phyloP scores from a whole-genome alignment of 768 basidiomycete genomes.

The Kwoniella newhampshirensis region DNA sequence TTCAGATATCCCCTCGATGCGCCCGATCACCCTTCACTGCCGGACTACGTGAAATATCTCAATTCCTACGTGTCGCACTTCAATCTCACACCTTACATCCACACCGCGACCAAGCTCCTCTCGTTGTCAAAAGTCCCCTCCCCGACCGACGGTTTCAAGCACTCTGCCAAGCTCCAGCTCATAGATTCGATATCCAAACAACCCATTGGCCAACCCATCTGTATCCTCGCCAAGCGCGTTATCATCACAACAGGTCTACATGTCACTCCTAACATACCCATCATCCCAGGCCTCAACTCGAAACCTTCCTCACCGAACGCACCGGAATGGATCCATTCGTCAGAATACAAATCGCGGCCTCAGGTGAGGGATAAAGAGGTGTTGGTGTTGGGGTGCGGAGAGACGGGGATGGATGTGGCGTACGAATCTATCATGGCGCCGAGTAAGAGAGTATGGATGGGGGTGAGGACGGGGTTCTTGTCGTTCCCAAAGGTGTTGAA shows the following conservation, averaged over 20 bases:
- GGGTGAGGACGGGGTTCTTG: conserved; percentile 61
- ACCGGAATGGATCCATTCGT: conserved; percentile 57
- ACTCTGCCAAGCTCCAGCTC: conserved; percentile 50
- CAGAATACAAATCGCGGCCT: conserved; percentile 58
- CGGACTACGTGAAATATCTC: conserved; percentile 60
- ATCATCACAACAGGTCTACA: conserved; percentile 63
- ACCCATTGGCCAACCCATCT: conserved; percentile 25
- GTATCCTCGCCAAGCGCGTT: conserved; percentile 56
- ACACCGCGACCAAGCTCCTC: conserved; percentile 35
- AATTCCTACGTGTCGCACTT: conserved; percentile 58
- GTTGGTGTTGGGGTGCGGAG: conserved; percentile 63
- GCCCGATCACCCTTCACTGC: conserved; percentile 47
- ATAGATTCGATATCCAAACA: conserved; percentile 50
- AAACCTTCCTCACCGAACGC: conserved; percentile 52
- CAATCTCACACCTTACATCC: conserved; percentile 47
- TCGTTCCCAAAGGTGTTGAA: conserved; percentile 65
- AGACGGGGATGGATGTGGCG: conserved; percentile 65
- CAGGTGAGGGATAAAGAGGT: conserved; percentile 59
- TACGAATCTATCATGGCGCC: conserved; percentile 57
- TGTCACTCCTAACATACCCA: conserved; percentile 60
- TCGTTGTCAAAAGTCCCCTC: conserved; percentile 53
- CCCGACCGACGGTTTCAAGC: conserved; percentile 55
- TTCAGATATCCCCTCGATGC: conserved; percentile 38
- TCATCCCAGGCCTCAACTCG: conserved; percentile 58
- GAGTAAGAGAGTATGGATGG: conserved; percentile 60